phyloP scores from a whole-genome alignment of 1,284 basidiomycete genomes.

The Uromyces viciae-fabae region DNA sequence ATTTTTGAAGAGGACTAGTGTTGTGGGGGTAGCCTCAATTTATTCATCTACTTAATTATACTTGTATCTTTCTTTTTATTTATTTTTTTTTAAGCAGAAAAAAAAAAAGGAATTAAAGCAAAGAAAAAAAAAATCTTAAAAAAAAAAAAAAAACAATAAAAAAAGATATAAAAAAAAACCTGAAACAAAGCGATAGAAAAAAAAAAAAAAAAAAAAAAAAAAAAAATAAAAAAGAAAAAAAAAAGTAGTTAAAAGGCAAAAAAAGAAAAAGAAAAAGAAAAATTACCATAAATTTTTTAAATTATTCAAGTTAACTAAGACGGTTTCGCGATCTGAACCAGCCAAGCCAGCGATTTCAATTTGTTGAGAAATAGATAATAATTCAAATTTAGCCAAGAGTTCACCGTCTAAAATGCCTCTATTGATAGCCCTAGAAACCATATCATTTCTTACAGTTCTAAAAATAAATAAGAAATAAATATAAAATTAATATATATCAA shows the following conservation, averaged over 20 bases:
- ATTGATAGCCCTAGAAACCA: slow-evolving; percentile 41
- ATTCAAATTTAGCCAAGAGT: slow-evolving; percentile 23
- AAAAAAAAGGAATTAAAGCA: neutral
- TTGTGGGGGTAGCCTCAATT: no score
- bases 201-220: slow-evolving; percentile 2
- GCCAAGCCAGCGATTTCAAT: slow-evolving; percentile 21
- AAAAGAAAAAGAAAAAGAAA: neutral
- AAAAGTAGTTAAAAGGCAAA: neutral
- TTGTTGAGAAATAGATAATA: slow-evolving; percentile 30
- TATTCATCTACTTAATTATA: no score
- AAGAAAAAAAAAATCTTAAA: neutral
- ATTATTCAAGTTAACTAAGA: slow-evolving; percentile 35
- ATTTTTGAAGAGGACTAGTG: no score
- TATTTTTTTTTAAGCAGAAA: no score
- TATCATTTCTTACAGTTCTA: slow-evolving; percentile 41
- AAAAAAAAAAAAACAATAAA: neutral
- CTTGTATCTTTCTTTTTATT: no score
- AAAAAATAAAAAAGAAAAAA: neutral
- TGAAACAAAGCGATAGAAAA: neutral
- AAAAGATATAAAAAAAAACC: neutral
- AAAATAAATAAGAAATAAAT: no score
- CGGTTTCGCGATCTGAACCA: slow-evolving; percentile 34
- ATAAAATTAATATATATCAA: no score
- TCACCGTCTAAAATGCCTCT: slow-evolving; percentile 38
- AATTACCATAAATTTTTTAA: slow-evolving; percentile 34